Base-by-base conservation (phyloP, 306 rosid genomes). In the Arachis hypogaea region DNA sequence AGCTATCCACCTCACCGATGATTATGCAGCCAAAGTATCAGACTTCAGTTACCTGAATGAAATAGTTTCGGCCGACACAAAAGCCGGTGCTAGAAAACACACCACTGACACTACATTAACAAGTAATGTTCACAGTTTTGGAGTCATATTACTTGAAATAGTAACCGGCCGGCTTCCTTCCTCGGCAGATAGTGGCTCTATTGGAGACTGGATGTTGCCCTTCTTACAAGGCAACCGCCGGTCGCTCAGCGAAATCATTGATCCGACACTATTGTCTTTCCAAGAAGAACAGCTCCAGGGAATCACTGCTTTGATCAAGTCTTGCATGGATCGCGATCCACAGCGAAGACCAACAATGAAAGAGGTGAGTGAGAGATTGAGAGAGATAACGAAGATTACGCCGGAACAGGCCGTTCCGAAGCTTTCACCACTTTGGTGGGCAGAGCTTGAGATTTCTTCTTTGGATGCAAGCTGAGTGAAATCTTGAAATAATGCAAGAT, bases 371-470 rank as follows among this genome's bases (percentile, higher is more conserved):
- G 66, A 45, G 56, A 86, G 86, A 77, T 74, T 94, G 84, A 89
- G 84, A 77, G 88, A 84, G 74, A 84, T 88, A 80, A 89, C 97
- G 42, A 89, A 88, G 60, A 78, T 94, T 80, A 76, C 95, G 47
- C 93, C 90, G 0, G 96, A 94, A 9, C 92, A 75, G 60, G 97
- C 96, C 46, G 75, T 82, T 51, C 97, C 99, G 0, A 94, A 79
- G 68, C 88, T 88, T 77, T 94, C 96, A 29, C 93, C 97, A 50
- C 99, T 94, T 70, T 92, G 99, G 99, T 94, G 99, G 99, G 99
- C 99, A 16, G 99, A 94, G 86, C 89, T 94, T 75, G 99, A 94
- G 86, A 87, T 92, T 75, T 12, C 78, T 56, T 89, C 98, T 6
- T 63, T 77, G 7, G 86, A 92, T 47, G 90, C 82, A 62, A 80